A percentile compares a stretch with the other conserved stretches of the same genome.
These are phyloP conservation scores for Parietichytrium sp. DNA, from an alignment of 108 stramenopile genomes.

Conservation along the genomic window DNA sequence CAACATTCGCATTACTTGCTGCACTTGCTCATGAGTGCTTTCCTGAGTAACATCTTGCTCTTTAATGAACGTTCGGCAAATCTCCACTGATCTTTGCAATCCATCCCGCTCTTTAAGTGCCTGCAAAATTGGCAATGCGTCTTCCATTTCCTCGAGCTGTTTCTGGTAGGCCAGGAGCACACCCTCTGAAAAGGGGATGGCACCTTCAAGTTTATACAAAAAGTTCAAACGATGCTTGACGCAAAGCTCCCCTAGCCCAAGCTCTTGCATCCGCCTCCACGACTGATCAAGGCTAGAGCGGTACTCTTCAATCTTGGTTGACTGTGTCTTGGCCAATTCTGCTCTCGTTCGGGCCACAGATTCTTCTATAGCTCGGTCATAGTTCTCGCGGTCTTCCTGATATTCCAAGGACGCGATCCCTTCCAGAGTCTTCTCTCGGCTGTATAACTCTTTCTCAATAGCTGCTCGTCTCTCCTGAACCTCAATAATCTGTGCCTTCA, in stretches of 20 bases:
- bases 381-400: too few species aligned
- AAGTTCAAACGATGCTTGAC: not conserved
- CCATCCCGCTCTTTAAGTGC: not conserved
- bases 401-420: too few species aligned
- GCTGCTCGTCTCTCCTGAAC: too few species aligned
- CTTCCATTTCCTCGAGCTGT: not conserved
- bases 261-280: not conserved
- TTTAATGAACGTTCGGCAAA: not conserved
- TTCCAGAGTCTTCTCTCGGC: too few species aligned
- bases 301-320: too few species aligned
- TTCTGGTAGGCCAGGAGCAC: not conserved
- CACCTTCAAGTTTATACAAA: not conserved
- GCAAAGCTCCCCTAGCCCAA: not conserved
- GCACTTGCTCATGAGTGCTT: not conserved
- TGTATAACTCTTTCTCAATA: too few species aligned
- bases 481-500: too few species aligned
- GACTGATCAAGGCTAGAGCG: too few species aligned
- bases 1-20: not conserved
- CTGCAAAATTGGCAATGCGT: not conserved
- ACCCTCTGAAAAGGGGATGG: not conserved
- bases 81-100: not conserved
- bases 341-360: too few species aligned
- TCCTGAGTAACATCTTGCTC: not conserved
- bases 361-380: too few species aligned
- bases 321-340: too few species aligned